A percentile compares a stretch with the other conserved stretches of the same genome.
Evolutionary conservation across 331 rosid genomes (phyloP).

Genomic region (Quercus phellos): DNA sequence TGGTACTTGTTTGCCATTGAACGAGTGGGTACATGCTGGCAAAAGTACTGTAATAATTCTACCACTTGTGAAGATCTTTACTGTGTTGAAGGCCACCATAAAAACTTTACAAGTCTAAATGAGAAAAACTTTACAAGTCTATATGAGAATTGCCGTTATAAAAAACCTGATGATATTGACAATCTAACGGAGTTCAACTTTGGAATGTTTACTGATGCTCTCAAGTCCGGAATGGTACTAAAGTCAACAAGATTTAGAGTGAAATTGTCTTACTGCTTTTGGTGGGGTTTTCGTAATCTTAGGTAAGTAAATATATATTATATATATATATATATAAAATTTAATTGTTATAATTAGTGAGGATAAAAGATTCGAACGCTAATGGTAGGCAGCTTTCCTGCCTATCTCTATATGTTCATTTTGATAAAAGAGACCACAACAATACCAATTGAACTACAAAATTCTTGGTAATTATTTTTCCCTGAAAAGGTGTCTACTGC

Average conservation of each 20-base stretch:
- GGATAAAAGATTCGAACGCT: too few relatives aligned
- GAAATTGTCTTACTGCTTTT: slow-evolving; percentile 73
- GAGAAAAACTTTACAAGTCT: not conserved
- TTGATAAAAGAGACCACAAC: too few relatives aligned
- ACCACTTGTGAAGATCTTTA: not conserved
- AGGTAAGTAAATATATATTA: slow-evolving; percentile 38
- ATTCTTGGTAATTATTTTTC: too few relatives aligned
- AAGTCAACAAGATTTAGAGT: slow-evolving; percentile 20
- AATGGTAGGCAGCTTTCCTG: too few relatives aligned
- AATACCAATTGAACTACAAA: too few relatives aligned
- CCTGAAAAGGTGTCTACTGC: fast-evolving
- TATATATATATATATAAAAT: too few relatives aligned
- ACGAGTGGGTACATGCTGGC: slow-evolving; percentile 56
- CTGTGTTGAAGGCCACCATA: not conserved
- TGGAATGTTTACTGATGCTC: slow-evolving; percentile 69
- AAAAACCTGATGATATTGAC: slow-evolving; percentile 13
- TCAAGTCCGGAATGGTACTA: slow-evolving; percentile 30
- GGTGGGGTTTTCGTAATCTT: slow-evolving; percentile 93
- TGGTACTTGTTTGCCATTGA: slow-evolving; percentile 84
- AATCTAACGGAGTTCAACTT: slow-evolving; percentile 37
- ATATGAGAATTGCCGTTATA: slow-evolving; percentile 27
- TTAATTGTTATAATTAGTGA: too few relatives aligned
- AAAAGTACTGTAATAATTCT: not conserved
- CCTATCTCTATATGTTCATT: too few relatives aligned
- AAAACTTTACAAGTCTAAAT: not conserved